These are phyloP conservation scores for Euclidium syriacum DNA, from an alignment of 345 rosid species.

Conservation along the genomic window DNA sequence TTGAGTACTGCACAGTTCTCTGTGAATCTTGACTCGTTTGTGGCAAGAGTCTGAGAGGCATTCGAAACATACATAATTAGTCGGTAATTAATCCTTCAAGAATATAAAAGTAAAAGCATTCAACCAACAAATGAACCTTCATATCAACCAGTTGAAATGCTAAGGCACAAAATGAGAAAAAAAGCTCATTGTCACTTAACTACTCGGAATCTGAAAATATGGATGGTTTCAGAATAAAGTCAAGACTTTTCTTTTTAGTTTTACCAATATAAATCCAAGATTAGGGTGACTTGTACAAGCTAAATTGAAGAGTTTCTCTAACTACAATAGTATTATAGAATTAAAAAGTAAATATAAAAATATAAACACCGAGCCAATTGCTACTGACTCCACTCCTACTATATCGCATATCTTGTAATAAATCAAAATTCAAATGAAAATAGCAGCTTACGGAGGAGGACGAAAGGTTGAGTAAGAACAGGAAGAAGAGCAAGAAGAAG, in stretches of 20 bases:
- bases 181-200: background rate
- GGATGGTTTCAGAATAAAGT: background rate
- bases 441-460: conserved; percentile 28
- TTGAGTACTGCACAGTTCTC: conserved; percentile 34
- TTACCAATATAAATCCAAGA: too few relatives aligned
- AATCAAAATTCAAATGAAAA: background rate
- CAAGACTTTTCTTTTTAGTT: too few relatives aligned
- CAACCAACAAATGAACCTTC: too few relatives aligned
- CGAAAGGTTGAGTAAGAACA: conserved; percentile 43
- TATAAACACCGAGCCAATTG: too few relatives aligned
- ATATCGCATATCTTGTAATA: background rate
- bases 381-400: background rate
- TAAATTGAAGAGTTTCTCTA: background rate
- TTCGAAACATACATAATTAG: too few relatives aligned
- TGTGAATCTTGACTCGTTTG: conserved; percentile 36
- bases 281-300: background rate
- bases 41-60: conserved; percentile 38
- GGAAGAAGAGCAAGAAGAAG: conserved; percentile 35
- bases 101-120: too few relatives aligned
- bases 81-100: too few relatives aligned
- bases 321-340: too few relatives aligned
- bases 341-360: too few relatives aligned
- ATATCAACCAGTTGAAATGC: too few relatives aligned
- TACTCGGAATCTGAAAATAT: background rate
- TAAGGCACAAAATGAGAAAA: too few relatives aligned